Conservation (phyloP, 768 basidiomycete species). For the Gloeophyllum trabeum region DNA sequence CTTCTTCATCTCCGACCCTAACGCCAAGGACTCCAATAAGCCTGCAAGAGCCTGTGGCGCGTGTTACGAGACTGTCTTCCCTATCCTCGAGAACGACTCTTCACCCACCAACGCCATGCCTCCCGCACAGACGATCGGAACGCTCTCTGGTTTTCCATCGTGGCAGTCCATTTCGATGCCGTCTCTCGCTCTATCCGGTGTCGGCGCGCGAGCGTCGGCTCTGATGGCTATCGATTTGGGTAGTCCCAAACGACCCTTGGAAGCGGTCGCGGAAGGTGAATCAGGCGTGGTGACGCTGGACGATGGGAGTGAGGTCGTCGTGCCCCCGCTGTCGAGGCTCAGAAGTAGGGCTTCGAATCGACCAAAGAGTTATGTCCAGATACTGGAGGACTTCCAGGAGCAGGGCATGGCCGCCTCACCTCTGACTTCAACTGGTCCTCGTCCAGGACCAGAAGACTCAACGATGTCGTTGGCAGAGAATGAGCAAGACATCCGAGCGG, state of each 20-base stretch:
- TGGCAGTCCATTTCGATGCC: conserved; percentile 42
- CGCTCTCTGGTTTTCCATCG: conserved; percentile 39
- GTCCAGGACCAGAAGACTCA: too few relatives aligned
- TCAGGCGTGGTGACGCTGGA: conserved; percentile 1
- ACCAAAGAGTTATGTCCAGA: conserved; percentile 55
- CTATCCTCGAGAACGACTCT: conserved; percentile 30
- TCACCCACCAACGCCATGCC: conserved; percentile 6
- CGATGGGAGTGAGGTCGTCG: conserved; percentile 1
- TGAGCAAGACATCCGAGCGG: neutral
- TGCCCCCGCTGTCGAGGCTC: conserved; percentile 9
- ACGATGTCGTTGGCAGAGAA: neutral
- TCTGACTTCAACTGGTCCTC: neutral
- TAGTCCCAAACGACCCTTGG: conserved; percentile 11
- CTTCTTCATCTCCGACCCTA: conserved; percentile 64
- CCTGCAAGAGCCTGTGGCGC: conserved; percentile 76
- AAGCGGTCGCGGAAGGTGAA: conserved; percentile 11
- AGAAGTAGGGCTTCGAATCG: conserved; percentile 24
- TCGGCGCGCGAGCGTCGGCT: conserved; percentile 13
- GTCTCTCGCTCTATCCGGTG: conserved; percentile 26
- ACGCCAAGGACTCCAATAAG: conserved; percentile 33
- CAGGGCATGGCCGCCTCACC: neutral
- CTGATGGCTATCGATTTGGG: conserved; percentile 29
- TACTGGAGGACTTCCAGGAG: conserved; percentile 50
- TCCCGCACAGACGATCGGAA: conserved; percentile 28
- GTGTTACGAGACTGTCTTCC: conserved; percentile 83